Evolutionary conservation across 129 eudicot genomes (phyloP).

Genomic region (Smallanthus sonchifolius): DNA sequence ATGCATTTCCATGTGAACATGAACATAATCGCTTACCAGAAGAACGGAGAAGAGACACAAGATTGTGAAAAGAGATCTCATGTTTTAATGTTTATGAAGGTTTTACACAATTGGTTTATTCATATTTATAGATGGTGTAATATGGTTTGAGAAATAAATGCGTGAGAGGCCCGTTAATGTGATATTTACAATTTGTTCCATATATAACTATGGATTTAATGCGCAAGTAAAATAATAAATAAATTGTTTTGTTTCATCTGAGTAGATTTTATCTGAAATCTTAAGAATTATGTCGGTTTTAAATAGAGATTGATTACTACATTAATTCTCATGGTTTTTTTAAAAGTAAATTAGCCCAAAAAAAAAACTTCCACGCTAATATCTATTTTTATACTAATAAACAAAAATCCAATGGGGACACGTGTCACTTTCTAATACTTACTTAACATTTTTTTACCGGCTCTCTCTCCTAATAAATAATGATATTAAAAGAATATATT

Average conservation of each 20-base stretch:
- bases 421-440: no score
- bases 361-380: no score
- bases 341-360: no score
- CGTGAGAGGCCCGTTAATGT: background rate
- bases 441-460: no score
- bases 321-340: no score
- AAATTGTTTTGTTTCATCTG: background rate
- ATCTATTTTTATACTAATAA: no score
- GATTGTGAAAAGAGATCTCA: slow-evolving; percentile 27
- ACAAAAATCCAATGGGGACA: no score
- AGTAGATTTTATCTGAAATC: background rate
- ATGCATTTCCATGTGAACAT: background rate
- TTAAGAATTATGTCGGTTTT: no score
- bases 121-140: background rate
- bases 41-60: slow-evolving; percentile 30
- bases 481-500: no score
- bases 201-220: background rate
- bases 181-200: background rate
- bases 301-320: no score
- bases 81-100: slow-evolving; percentile 1
- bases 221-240: background rate
- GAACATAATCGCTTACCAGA: slow-evolving; percentile 19
- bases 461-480: no score
- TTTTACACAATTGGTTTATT: background rate
- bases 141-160: background rate